Percentiles rank a stretch among this genome's conserved stretches.
These are phyloP conservation scores for Orychophragmus violaceus DNA, from an alignment of 345 rosid genomes.

Conservation along the genomic window DNA sequence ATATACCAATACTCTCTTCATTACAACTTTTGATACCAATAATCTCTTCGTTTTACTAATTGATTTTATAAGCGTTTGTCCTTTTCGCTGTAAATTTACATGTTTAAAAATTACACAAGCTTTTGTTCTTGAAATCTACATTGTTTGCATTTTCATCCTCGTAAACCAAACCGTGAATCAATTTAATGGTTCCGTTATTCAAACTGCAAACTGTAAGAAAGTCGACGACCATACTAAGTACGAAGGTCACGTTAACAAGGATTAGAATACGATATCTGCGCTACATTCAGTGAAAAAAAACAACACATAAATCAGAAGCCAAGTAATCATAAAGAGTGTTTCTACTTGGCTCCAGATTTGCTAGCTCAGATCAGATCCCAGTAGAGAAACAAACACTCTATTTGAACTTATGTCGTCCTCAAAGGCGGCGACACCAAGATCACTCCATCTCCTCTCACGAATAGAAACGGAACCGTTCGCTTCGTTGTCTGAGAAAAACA, in stretches of 20 bases:
- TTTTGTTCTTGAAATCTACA: too few relatives aligned
- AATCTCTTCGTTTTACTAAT: too few relatives aligned
- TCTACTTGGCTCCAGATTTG: not conserved
- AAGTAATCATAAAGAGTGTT: too few relatives aligned
- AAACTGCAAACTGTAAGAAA: too few relatives aligned
- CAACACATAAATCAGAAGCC: too few relatives aligned
- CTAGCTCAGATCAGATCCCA: not conserved
- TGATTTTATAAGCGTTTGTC: too few relatives aligned
- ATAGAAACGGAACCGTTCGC: slow-evolving; percentile 74
- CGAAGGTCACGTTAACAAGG: not conserved
- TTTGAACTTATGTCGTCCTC: not conserved
- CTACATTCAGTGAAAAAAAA: not conserved
- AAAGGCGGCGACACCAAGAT: slow-evolving; percentile 21
- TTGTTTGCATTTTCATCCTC: too few relatives aligned
- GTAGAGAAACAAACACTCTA: not conserved
- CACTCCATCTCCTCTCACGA: slow-evolving; percentile 92
- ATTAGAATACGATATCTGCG: not conserved
- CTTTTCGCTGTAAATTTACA: too few relatives aligned
- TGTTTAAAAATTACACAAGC: too few relatives aligned
- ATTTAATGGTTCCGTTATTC: too few relatives aligned
- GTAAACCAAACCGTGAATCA: too few relatives aligned
- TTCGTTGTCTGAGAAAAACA: slow-evolving; percentile 49
- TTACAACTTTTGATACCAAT: not conserved
- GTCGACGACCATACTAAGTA: too few relatives aligned
- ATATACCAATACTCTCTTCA: not conserved